Conservation (phyloP, 169 alveolate species). For the Plasmodium inui region DNA sequence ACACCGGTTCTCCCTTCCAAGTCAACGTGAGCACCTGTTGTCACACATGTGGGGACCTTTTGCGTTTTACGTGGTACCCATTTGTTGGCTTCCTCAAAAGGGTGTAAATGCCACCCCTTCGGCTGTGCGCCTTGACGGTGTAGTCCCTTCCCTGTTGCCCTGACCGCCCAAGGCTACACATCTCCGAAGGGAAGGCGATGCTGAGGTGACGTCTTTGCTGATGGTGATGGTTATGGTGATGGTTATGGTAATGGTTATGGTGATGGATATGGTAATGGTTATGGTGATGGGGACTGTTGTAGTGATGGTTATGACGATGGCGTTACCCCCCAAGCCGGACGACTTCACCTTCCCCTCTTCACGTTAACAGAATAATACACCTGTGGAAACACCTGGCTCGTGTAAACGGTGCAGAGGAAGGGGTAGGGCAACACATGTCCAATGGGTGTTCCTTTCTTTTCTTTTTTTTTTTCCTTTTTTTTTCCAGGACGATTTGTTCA, state of each 20-base stretch:
- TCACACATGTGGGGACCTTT: not conserved
- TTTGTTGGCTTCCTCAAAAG: not conserved
- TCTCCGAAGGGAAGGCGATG: not conserved
- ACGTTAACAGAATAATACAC: not conserved
- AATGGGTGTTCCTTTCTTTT: not conserved
- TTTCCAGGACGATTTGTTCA: not conserved
- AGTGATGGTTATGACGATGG: not conserved
- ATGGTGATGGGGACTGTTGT: too few species aligned
- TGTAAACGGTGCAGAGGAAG: not conserved
- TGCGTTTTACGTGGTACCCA: not conserved
- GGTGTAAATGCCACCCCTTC: not conserved
- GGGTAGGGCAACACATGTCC: not conserved
- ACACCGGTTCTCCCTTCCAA: not conserved
- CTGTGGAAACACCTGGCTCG: not conserved
- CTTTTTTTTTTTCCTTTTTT: not conserved
- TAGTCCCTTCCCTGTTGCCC: not conserved
- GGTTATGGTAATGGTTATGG: too few species aligned
- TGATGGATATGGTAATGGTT: too few species aligned
- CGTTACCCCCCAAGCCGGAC: not conserved
- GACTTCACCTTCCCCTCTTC: not conserved
- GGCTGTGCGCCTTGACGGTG: not conserved
- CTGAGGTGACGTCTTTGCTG: not conserved
- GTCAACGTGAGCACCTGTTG: not conserved
- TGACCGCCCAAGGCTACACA: not conserved
- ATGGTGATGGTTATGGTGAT: too few species aligned